Evolutionary conservation across 345 rosid species (phyloP), one percentile per base, ranked within the genome.

Genomic region (Pseudoturritis turrita): DNA sequence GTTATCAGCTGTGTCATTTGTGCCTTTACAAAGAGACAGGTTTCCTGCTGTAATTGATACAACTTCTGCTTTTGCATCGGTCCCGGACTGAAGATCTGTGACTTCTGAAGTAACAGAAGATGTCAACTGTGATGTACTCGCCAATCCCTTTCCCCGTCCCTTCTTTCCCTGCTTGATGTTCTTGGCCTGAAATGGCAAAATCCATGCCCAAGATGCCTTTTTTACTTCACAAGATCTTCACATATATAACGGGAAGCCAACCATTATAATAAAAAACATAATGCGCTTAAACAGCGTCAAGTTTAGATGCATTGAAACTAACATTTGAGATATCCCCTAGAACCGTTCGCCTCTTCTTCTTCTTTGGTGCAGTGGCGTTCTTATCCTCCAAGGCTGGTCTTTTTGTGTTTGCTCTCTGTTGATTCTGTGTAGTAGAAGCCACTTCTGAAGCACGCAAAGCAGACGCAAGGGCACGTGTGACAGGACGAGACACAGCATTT

Each of bases 381-480:
- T 52, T 75, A 79, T 83, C 88, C 54, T 81, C 93, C 74, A 70
- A 82, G 75, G 85, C 82, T 68, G 87, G 67, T 78, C 89, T 80
- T 83, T 85, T 84, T 19, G 79, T 37, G 70, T 78, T 85, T 78
- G 55, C 76, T 79, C 54, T 79, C 62, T 78, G 82, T 72, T 65
- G 81, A 58, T 75, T 82, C 66, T 73, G 80, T 65, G 79, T 62
- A 18, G 54, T 26, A 31, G 63, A 60, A 41, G 78, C 11, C 46
- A 80, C 79, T 76, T 61, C 78, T 6, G 69, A 68, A 68, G 84
- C 68, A 28, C 69, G 65, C 70, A 88, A 76, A 23, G 85, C 85
- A 61, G 97, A 88, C 26, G 86, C 92, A 72, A 83, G 74, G 62
- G 98, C 76, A 40, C 98, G 96, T 46, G 98, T 93, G 44, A 90